phyloP scores from a whole-genome alignment of 306 rosid species.

The Alnus glutinosa region DNA sequence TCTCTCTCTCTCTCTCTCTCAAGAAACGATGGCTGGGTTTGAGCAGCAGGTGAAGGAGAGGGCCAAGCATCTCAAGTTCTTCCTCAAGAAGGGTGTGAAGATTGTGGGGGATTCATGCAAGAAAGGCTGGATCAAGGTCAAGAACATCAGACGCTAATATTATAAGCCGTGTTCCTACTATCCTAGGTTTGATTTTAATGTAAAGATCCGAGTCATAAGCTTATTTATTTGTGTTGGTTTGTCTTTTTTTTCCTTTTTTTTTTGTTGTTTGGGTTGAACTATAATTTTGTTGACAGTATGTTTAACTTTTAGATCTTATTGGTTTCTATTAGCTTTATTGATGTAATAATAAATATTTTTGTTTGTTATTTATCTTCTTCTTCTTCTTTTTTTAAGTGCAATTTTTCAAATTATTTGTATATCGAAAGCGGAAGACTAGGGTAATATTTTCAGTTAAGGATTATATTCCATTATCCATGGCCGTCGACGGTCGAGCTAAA shows the following conservation, averaged over 20 bases:
- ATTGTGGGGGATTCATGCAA: conserved; percentile 70
- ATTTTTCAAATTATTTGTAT: background rate
- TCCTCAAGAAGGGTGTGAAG: conserved; percentile 61
- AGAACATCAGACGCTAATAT: conserved; percentile 46
- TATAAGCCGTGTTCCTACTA: background rate
- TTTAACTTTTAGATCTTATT: background rate
- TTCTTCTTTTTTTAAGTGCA: background rate
- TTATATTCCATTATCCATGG: too few species aligned
- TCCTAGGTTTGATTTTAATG: conserved; percentile 21
- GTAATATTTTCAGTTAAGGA: too few species aligned
- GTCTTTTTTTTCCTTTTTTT: background rate
- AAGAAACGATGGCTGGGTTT: conserved; percentile 51
- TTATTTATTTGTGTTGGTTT: background rate
- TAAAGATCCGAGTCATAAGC: conserved; percentile 13
- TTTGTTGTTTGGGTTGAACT: background rate
- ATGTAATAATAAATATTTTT: conserved; percentile 1
- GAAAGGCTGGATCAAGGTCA: conserved; percentile 79
- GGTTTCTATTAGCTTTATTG: background rate
- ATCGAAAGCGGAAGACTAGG: background rate
- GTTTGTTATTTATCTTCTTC: background rate
- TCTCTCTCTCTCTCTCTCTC: too few species aligned
- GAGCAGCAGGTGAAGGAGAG: conserved; percentile 57
- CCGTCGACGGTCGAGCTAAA: too few species aligned
- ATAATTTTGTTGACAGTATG: background rate
- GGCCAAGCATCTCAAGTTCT: conserved; percentile 50